Percentiles rank a stretch among this genome's conserved stretches.
Evolutionary conservation across 1,284 basidiomycete genomes (phyloP).

Genomic region (Malassezia equina): DNA sequence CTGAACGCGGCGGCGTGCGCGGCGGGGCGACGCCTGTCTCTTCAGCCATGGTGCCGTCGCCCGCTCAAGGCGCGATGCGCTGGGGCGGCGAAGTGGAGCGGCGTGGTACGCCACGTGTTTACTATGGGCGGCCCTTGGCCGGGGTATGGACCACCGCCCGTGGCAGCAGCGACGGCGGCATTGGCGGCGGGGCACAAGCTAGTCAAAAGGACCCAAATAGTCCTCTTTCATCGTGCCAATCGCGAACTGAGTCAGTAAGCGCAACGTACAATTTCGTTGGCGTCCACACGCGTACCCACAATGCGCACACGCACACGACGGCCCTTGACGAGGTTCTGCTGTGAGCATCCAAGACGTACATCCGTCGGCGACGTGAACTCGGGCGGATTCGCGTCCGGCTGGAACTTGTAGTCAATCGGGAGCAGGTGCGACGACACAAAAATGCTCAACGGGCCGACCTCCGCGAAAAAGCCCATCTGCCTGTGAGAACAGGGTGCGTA

Average conservation of each 20-base stretch:
- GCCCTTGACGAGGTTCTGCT: conserved; percentile 60
- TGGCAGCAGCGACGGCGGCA: not conserved
- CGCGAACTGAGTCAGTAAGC: conserved; percentile 26
- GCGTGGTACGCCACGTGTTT: not conserved
- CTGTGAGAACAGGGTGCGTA: conserved; percentile 49
- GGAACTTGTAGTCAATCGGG: conserved; percentile 53
- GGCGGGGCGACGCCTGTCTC: not conserved
- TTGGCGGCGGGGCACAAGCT: not conserved
- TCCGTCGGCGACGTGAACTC: conserved; percentile 37
- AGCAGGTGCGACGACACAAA: conserved; percentile 74
- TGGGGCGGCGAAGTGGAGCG: not conserved
- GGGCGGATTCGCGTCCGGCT: conserved; percentile 44
- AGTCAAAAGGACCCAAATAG: conserved; percentile 39
- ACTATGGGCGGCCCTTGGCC: not conserved
- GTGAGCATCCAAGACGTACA: conserved; percentile 8
- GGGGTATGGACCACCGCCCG: not conserved
- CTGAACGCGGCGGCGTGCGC: not conserved
- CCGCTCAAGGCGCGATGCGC: not conserved
- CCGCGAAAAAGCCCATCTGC: conserved; percentile 95
- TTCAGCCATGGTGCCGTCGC: not conserved
- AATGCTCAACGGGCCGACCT: conserved; percentile 65
- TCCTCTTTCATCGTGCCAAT: conserved; percentile 47
- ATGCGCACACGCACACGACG: conserved; percentile 86
- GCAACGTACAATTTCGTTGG: conserved; percentile 65
- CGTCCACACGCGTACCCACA: conserved; percentile 90